Base-by-base conservation (phyloP, 805 yeast genomes). In the Starmerella sp. region DNA sequence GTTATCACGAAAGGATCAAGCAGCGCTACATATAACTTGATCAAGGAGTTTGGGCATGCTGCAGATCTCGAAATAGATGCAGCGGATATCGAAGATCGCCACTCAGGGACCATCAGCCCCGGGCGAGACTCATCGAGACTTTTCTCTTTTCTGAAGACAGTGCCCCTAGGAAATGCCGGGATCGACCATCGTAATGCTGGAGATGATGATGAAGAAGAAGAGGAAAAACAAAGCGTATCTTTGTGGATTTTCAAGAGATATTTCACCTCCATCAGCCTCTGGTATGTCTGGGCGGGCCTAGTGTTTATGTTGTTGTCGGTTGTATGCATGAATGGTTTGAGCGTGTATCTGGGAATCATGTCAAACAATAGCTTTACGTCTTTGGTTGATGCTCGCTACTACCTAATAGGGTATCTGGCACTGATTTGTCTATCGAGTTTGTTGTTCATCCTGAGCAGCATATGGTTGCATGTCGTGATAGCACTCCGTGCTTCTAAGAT, bases 401-500 rank as follows among this genome's bases (percentile, higher is more conserved):
- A 89, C 64, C 73, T 95, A 62, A 81, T 84, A 22, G 75, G 84
- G 52, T 93, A 91, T 66, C 95, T 97, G 61, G 65, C 86, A 44
- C 73, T 79, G 14, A 79, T 84, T 32, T 68, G 84, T 43, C 73
- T 84, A 54, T 54, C 62, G 6, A 53, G 54, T 4, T 10, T 53
- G 9, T 30, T 48, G 9, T 51, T 63, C 15, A 54, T 81, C 65
- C 6, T 54, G n/a, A 34, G 56, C 5, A 46, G 48, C 6, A 37
- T 57, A 11, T 81, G 81, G 65, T 84, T 84, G 70, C 81, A 83
- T 66, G 90, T 91, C 1, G 62, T 84, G 43, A 66, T 68, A 35
- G 59, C 57, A 7, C 35, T 59, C 22, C 37, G 17, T 4, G 59
- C 54, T 5, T 52, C 34, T 34, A 43, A 37, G 31, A 39, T 43